Evolutionary conservation across 805 yeast genomes (phyloP).

Genomic region (Schwanniomyces sp.): DNA sequence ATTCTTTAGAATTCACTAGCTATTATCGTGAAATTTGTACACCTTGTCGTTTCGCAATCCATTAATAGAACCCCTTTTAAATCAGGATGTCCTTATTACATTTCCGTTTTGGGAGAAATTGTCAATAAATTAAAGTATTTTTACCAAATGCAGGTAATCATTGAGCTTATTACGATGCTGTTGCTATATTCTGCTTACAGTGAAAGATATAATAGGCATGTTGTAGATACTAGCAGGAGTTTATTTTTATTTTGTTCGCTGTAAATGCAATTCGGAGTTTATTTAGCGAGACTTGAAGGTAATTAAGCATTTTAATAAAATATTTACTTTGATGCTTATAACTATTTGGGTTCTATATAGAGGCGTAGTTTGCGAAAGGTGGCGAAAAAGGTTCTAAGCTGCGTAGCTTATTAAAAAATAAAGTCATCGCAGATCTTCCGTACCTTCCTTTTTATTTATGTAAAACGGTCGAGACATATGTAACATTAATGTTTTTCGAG

Average conservation of each 20-base stretch:
- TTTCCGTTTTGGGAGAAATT: conserved; percentile 1
- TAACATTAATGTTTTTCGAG: not conserved
- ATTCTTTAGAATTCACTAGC: not conserved
- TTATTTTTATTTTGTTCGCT: too few species aligned
- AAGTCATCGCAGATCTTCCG: not conserved
- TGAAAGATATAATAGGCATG: too few species aligned
- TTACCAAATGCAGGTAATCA: too few species aligned
- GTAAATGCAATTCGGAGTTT: too few species aligned
- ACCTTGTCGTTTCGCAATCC: not conserved
- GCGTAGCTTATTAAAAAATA: not conserved
- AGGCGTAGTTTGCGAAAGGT: not conserved
- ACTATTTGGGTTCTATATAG: not conserved
- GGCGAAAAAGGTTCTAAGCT: not conserved
- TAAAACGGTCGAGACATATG: not conserved
- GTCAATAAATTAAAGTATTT: not conserved
- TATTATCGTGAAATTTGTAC: not conserved
- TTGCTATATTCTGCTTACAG: too few species aligned
- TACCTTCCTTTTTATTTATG: too few species aligned
- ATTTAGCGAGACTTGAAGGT: too few species aligned
- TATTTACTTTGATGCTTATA: too few species aligned
- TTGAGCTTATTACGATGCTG: too few species aligned
- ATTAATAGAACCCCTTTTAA: not conserved
- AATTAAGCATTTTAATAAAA: too few species aligned
- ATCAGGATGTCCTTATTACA: conserved; percentile 2
- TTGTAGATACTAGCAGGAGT: too few species aligned